These are phyloP conservation scores for Trichoderma semiorbis DNA, from an alignment of 2,329 filamentous ascomycete species.

Conservation along the genomic window DNA sequence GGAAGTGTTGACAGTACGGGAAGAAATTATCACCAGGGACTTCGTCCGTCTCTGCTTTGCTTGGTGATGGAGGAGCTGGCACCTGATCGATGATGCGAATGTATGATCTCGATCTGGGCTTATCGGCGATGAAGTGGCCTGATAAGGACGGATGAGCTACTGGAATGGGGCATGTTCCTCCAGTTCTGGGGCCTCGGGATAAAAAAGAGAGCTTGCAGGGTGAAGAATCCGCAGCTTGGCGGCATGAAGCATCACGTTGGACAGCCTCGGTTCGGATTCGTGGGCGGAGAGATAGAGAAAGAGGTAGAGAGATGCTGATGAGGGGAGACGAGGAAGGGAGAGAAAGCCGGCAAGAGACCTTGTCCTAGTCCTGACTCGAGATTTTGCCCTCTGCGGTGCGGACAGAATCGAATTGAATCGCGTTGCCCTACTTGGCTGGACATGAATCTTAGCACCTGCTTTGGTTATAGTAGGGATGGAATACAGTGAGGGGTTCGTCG, in stretches of 20 bases:
- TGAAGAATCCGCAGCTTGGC: background rate
- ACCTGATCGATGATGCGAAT: background rate
- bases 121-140: background rate
- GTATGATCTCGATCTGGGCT: background rate
- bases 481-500: background rate
- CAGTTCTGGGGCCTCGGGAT: background rate
- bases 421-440: background rate
- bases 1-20: background rate
- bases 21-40: background rate
- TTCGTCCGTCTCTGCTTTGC: background rate
- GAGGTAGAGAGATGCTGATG: background rate
- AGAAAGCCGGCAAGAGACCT: background rate
- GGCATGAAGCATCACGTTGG: background rate
- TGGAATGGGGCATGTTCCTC: background rate
- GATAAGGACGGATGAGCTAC: slow-evolving; percentile 5
- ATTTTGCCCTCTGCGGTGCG: background rate
- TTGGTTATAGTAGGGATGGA: background rate
- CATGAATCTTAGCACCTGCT: background rate
- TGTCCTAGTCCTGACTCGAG: background rate
- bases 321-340: background rate
- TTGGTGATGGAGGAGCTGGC: background rate
- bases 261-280: background rate
- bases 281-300: background rate
- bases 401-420: background rate
- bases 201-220: background rate